Evolutionary conservation across 176 grass and related monocot genomes (phyloP).

Genomic region (Tillandsia fasciculata): DNA sequence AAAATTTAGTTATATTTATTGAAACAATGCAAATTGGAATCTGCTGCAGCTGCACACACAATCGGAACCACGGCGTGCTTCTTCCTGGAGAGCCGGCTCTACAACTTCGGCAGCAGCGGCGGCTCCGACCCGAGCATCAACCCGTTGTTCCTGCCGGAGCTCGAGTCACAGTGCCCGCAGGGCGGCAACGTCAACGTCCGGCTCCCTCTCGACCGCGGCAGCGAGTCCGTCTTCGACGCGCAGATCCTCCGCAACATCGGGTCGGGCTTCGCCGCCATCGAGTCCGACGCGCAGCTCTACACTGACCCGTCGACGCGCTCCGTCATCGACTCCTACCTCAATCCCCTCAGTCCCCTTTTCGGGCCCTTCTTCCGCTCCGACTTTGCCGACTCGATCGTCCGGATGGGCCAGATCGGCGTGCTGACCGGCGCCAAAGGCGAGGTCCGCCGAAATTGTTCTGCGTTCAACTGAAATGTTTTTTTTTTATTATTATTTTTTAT

Average conservation of each 20-base stretch:
- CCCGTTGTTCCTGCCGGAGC: conserved; percentile 39
- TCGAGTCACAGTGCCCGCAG: conserved; percentile 45
- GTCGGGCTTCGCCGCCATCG: conserved; percentile 56
- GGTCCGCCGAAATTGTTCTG: conserved; percentile 60
- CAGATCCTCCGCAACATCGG: conserved; percentile 79
- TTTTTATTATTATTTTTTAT: no score
- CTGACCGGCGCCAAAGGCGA: conserved; percentile 38
- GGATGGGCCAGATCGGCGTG: conserved; percentile 66
- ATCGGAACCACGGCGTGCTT: conserved; percentile 92
- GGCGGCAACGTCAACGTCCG: conserved; percentile 61
- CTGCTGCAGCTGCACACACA: conserved; percentile 58
- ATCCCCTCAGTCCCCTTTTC: conserved; percentile 29
- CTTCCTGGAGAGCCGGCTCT: conserved; percentile 64
- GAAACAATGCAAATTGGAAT: no score
- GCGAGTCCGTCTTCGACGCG: conserved; percentile 45
- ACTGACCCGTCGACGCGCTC: conserved; percentile 42
- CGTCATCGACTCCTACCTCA: conserved; percentile 76
- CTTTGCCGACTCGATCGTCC: conserved; percentile 64
- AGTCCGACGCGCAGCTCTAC: conserved; percentile 71
- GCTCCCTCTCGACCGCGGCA: conserved; percentile 56
- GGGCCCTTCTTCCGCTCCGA: conserved; percentile 60
- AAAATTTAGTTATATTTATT: no score
- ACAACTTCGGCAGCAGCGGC: conserved; percentile 28
- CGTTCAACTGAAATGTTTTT: conserved; percentile 49
- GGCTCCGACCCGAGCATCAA: conserved; percentile 63